phyloP scores from a whole-genome alignment of 345 rosid genomes.

The Eucalyptus tenuipes region DNA sequence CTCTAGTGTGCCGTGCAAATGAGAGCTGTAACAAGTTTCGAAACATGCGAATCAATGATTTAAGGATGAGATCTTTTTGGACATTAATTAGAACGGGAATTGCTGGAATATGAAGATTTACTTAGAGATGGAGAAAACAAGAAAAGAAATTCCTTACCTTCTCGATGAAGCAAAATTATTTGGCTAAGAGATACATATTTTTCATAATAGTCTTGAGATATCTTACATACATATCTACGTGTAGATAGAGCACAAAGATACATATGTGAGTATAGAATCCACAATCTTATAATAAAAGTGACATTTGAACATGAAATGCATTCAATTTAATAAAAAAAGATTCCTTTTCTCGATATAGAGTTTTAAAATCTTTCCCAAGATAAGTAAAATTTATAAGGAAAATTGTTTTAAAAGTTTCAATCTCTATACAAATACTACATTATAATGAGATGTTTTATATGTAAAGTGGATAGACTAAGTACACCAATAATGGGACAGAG shows the following conservation, averaged over 20 bases:
- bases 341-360: too few relatives aligned
- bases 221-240: background rate
- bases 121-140: background rate
- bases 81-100: background rate
- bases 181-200: background rate
- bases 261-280: background rate
- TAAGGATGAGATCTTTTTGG: background rate
- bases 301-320: background rate
- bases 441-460: too few relatives aligned
- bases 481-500: too few relatives aligned
- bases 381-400: too few relatives aligned
- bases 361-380: too few relatives aligned
- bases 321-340: too few relatives aligned
- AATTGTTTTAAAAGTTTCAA: too few relatives aligned
- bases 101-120: background rate
- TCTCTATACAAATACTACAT: too few relatives aligned
- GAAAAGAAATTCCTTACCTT: background rate
- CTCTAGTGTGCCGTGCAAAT: background rate
- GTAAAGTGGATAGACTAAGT: too few relatives aligned
- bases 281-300: background rate
- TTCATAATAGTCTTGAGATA: background rate
- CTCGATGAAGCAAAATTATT: background rate
- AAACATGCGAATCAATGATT: background rate
- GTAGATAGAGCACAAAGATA: background rate
- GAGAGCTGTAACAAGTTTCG: background rate